Evolutionary conservation across 345 rosid genomes (phyloP).

Genomic region (Arabidopsis arenosa): DNA sequence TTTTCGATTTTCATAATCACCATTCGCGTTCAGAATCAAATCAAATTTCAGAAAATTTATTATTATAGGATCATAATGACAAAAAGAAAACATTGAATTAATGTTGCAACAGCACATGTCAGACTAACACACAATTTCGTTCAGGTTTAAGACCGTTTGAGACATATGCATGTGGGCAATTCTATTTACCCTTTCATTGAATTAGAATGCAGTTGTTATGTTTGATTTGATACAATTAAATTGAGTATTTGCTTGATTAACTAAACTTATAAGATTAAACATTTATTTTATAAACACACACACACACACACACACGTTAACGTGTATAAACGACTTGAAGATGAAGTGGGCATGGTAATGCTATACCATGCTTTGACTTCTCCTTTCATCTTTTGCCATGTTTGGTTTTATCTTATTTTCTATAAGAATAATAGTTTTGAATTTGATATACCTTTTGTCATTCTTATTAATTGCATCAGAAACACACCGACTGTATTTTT

Average conservation of each 20-base stretch:
- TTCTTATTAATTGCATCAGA: not conserved
- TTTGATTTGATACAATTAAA: constrained; percentile 7
- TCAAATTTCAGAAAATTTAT: not conserved
- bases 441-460: constrained; percentile 3
- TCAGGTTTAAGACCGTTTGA: constrained; percentile 22
- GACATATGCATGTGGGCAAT: constrained; percentile 44
- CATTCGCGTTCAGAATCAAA: not conserved
- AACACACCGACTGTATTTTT: constrained; percentile 27
- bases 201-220: too few relatives aligned
- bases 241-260: not conserved
- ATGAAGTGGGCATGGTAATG: constrained; percentile 13
- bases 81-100: constrained; percentile 14
- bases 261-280: not conserved
- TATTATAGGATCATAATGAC: constrained; percentile 11
- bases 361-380: constrained; percentile 35
- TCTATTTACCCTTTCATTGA: constrained; percentile 12
- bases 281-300: not conserved
- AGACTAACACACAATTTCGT: constrained; percentile 13
- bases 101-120: constrained; percentile 30
- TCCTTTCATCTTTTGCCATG: constrained; percentile 15
- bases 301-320: not conserved
- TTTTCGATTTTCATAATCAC: not conserved
- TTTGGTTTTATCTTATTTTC: not conserved
- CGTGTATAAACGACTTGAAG: constrained; percentile 9
- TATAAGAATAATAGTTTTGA: not conserved